phyloP scores from a whole-genome alignment of 768 basidiomycete genomes.

The Cystofilobasidium ferigula region DNA sequence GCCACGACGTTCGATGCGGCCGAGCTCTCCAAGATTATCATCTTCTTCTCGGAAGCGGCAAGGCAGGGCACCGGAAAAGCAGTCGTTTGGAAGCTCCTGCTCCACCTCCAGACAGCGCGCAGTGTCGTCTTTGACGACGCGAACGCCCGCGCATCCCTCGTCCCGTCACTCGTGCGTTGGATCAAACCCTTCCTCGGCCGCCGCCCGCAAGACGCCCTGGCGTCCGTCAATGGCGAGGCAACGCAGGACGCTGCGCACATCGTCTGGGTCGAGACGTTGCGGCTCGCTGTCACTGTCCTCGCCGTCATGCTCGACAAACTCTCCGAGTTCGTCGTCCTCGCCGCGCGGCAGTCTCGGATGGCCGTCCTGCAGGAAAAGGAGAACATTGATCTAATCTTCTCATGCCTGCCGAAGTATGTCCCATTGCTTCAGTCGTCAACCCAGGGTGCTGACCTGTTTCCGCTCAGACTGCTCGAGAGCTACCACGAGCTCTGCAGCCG shows the following conservation, averaged over 20 bases:
- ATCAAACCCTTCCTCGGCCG: conserved; percentile 88
- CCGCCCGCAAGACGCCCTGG: neutral
- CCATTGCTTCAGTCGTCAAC: neutral
- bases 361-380: conserved; percentile 71
- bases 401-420: conserved; percentile 69
- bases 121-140: conserved; percentile 76
- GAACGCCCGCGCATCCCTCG: conserved; percentile 62
- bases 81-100: conserved; percentile 82
- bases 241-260: conserved; percentile 64
- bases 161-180: conserved; percentile 83
- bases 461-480: conserved; percentile 63
- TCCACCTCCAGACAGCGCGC: conserved; percentile 84
- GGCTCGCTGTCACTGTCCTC: conserved; percentile 67
- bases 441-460: neutral
- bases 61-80: conserved; percentile 70
- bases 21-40: conserved; percentile 76
- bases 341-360: conserved; percentile 51
- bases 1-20: conserved; percentile 65
- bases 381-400: conserved; percentile 74
- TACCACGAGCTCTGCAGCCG: conserved; percentile 71
- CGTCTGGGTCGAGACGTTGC: conserved; percentile 75
- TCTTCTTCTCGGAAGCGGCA: conserved; percentile 76
- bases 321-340: conserved; percentile 61
- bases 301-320: conserved; percentile 72
- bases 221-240: conserved; percentile 53